Evolutionary conservation across 768 basidiomycete species (phyloP), one percentile per base, ranked within the genome.

Genomic region (Naganishia vishniacii): DNA sequence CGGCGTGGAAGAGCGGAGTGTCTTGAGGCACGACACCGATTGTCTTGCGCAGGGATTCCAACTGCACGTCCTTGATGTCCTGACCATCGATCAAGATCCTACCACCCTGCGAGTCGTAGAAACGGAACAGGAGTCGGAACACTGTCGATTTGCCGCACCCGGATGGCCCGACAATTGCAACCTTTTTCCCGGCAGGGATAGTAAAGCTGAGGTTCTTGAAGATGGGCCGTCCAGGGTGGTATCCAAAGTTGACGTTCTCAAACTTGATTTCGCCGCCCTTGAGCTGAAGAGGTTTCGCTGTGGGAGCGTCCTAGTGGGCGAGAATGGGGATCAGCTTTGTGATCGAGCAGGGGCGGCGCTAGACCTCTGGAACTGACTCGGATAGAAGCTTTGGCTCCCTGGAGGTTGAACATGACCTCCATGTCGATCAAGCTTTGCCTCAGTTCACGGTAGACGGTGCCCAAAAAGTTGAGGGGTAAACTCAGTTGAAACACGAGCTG

Each of bases 1-100:
- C 87, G 5, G 89, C 86, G 76, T 99, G 93, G 82, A 99, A 98
- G 3, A 99, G 81, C 0, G 95, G 94, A 16, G 94, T 99, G 71
- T 99, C 95, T 76, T 99, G 94, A 0, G 95, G 95, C 0, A 99
- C 95, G 18, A 98, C 91, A 1, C 94, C 95, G 31, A 99, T 87
- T 3, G 82, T 78, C 47, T 79, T 79, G 18, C 95, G 83, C 0
- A 98, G 79, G 37, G 85, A 87, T 25, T 83, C 82, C 40, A 94
- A 76, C 69, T 86, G 83, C 4, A 95, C 79, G 1, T 84, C 81
- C 47, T 83, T 80, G 66, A 98, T 84, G 73, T 92, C 86, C 78
- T 99, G 94, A 7, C 84, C 89, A 76, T 98, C 92, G 62, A 81
- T 76, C 59, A 83, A 79, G 67, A 99, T 97, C n/a, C 81, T 78